phyloP scores from a whole-genome alignment of 2,329 filamentous ascomycete genomes.

The Neospermospora avenae region DNA sequence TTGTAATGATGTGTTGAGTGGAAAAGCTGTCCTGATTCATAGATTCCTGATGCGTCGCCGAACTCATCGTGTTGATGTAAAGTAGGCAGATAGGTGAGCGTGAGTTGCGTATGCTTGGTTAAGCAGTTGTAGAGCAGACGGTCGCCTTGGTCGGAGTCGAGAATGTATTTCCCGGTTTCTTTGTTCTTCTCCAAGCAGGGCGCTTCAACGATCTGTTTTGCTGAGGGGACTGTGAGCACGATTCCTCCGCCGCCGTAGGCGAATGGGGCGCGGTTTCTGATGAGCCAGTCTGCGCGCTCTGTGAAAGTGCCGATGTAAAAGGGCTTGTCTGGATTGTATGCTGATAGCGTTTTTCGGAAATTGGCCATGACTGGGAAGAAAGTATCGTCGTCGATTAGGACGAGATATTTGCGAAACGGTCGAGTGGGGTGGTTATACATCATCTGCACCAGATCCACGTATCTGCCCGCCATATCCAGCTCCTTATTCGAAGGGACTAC shows the following conservation, averaged over 20 bases:
- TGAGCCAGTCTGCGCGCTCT: conserved; percentile 33
- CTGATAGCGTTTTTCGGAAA: conserved; percentile 34
- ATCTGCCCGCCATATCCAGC: conserved; percentile 57
- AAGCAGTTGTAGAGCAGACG: conserved; percentile 34
- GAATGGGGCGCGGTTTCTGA: conserved; percentile 27
- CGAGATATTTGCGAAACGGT: conserved; percentile 28
- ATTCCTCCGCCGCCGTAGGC: conserved; percentile 36
- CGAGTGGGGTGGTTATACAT: conserved; percentile 47
- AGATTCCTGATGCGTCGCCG: conserved; percentile 34
- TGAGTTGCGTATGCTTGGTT: conserved; percentile 27
- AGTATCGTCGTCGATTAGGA: conserved; percentile 36
- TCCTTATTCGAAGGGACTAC: conserved; percentile 51
- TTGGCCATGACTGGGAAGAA: conserved; percentile 33
- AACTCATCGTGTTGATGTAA: conserved; percentile 34
- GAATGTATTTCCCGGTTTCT: conserved; percentile 22
- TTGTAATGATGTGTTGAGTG: conserved; percentile 35
- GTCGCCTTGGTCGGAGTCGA: conserved; percentile 32
- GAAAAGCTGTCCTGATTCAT: conserved; percentile 31
- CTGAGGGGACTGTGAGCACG: conserved; percentile 30
- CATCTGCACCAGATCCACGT: conserved; percentile 52
- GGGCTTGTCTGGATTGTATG: conserved; percentile 29
- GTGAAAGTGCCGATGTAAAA: conserved; percentile 35
- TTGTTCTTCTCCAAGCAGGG: conserved; percentile 26
- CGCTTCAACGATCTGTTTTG: conserved; percentile 19
- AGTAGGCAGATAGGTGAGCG: conserved; percentile 27